phyloP scores from a whole-genome alignment of 2,329 filamentous ascomycete species.

The Didymella keratinophila region DNA sequence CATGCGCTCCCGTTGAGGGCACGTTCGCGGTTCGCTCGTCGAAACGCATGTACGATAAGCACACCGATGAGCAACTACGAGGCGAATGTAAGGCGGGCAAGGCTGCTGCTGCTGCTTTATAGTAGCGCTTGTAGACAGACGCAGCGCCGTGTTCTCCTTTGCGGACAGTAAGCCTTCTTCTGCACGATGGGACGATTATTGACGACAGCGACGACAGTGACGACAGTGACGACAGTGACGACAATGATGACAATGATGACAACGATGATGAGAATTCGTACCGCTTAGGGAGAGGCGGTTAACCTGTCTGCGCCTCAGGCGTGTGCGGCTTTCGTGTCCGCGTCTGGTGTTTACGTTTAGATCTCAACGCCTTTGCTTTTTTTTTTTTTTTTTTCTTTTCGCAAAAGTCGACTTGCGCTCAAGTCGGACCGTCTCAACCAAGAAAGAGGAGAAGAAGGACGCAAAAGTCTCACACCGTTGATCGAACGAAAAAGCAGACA shows the following conservation, averaged over 20 bases:
- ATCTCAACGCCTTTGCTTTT: neutral
- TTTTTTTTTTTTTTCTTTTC: neutral
- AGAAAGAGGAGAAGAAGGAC: neutral
- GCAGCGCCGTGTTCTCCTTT: neutral
- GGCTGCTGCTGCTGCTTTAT: neutral
- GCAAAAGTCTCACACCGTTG: neutral
- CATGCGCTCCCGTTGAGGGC: constrained; percentile 9
- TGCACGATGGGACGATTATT: neutral
- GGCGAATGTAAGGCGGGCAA: constrained; percentile 1
- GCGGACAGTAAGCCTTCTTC: neutral
- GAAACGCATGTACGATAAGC: neutral
- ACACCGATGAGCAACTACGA: constrained; percentile 15
- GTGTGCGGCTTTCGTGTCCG: neutral
- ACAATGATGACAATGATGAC: neutral
- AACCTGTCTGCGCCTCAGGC: neutral
- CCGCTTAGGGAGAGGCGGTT: neutral
- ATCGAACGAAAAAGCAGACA: neutral
- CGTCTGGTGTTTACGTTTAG: neutral
- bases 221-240: neutral
- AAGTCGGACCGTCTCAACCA: neutral
- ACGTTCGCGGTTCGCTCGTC: constrained; percentile 6
- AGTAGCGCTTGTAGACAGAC: constrained; percentile 3
- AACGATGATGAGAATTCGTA: neutral
- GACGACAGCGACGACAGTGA: neutral
- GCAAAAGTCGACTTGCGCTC: neutral